A percentile compares a stretch with the other conserved stretches of the same genome.
phyloP scores from a whole-genome alignment of 129 eudicot genomes.

The Rutidosis leptorrhynchoides region DNA sequence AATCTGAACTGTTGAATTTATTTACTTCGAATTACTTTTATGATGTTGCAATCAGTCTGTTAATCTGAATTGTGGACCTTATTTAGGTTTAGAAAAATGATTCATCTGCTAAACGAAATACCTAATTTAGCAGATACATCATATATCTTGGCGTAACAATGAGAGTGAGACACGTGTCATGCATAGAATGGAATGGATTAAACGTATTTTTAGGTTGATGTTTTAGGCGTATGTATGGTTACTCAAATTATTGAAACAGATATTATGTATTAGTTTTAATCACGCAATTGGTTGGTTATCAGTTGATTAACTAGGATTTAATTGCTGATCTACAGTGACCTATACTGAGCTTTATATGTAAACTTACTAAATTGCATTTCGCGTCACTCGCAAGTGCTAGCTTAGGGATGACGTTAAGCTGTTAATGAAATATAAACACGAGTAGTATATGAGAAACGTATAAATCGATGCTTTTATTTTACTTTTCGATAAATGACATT shows the following conservation, averaged over 20 bases:
- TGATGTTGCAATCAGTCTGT: not conserved
- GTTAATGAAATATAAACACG: not conserved
- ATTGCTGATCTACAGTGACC: conserved; percentile 7
- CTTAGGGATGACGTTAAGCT: not conserved
- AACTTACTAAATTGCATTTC: not conserved
- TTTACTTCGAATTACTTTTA: not conserved
- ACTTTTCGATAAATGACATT: too few relatives aligned
- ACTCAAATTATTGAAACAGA: not conserved
- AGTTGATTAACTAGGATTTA: not conserved
- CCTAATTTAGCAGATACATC: not conserved
- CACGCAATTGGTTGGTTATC: not conserved
- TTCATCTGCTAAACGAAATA: not conserved
- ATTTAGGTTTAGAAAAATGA: not conserved
- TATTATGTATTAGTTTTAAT: not conserved
- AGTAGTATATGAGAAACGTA: not conserved
- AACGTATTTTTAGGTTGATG: not conserved
- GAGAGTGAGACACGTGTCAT: not conserved
- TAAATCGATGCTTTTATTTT: not conserved
- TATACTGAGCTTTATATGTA: not conserved
- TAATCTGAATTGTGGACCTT: conserved; percentile 2
- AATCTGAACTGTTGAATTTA: not conserved
- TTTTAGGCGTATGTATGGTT: not conserved
- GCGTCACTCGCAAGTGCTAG: not conserved
- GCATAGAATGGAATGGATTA: not conserved
- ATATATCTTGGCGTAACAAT: not conserved